phyloP scores from a whole-genome alignment of 2,329 filamentous ascomycete genomes.

The Xylariaceae sp. region DNA sequence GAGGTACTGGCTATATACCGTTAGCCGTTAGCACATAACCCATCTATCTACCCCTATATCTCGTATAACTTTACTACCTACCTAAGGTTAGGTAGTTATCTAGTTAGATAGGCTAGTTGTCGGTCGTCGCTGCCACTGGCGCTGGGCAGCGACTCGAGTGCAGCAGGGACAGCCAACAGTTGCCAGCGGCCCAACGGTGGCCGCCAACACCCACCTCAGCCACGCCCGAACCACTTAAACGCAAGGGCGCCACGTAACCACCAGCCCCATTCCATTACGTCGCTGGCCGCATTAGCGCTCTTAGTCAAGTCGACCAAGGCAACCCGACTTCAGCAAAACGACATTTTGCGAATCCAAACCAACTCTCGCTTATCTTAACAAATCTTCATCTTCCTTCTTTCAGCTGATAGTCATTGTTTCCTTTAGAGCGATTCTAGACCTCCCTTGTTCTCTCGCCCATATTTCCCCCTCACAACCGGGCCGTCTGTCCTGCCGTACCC shows the following conservation, averaged over 20 bases:
- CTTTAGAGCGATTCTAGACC: not conserved
- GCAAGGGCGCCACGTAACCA: slow-evolving; percentile 17
- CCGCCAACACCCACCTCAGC: slow-evolving; percentile 6
- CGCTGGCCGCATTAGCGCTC: slow-evolving; percentile 23
- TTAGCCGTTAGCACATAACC: no score
- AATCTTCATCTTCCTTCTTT: not conserved
- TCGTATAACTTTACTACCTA: no score
- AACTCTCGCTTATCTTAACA: slow-evolving; percentile 3
- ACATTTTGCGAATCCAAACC: slow-evolving; percentile 13
- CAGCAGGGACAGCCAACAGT: not conserved
- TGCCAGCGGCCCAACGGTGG: not conserved
- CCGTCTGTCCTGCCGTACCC: slow-evolving; percentile 3
- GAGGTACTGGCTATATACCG: no score
- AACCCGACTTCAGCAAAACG: slow-evolving; percentile 7
- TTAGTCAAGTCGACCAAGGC: slow-evolving; percentile 1
- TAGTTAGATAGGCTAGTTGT: no score
- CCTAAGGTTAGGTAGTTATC: no score
- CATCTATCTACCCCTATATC: no score
- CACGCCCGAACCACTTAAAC: slow-evolving; percentile 6
- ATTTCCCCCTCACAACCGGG: not conserved
- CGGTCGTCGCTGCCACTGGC: not conserved
- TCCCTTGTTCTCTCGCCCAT: slow-evolving; percentile 4
- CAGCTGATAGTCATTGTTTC: not conserved
- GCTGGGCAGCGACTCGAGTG: slow-evolving; percentile 12
- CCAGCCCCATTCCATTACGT: slow-evolving; percentile 31